These are phyloP conservation scores for Aspergillus pseudoterreus DNA, from an alignment of 2,329 filamentous ascomycete species.

Conservation along the genomic window DNA sequence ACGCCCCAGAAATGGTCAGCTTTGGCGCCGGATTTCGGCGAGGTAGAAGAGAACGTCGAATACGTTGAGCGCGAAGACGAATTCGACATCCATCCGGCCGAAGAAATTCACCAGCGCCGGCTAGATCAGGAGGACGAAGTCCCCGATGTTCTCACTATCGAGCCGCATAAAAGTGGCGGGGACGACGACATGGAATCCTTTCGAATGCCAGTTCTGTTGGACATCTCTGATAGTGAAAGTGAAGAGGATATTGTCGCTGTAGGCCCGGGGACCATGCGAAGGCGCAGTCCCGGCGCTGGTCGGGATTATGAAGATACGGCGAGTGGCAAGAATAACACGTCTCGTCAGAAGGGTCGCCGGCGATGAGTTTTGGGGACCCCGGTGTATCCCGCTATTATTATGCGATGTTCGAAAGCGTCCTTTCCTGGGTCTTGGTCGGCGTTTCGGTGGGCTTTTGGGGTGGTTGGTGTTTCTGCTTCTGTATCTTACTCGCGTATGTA, in stretches of 20 bases:
- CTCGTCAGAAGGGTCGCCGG: conserved; percentile 28
- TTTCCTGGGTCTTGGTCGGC: background rate
- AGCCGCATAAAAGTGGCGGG: conserved; percentile 60
- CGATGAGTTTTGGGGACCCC: conserved; percentile 16
- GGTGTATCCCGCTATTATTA: background rate
- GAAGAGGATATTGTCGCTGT: conserved; percentile 77
- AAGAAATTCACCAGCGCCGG: conserved; percentile 87
- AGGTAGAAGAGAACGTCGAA: conserved; percentile 97
- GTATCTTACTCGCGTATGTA: background rate
- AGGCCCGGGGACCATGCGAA: conserved; percentile 76
- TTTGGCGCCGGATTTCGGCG: conserved; percentile 90
- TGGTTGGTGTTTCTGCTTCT: background rate
- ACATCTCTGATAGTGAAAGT: conserved; percentile 89
- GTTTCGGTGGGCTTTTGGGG: background rate
- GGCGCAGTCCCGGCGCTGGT: conserved; percentile 74
- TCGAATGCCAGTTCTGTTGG: conserved; percentile 87
- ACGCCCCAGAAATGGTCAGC: conserved; percentile 97
- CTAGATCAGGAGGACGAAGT: conserved; percentile 91
- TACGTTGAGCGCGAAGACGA: conserved; percentile 95
- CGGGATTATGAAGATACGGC: conserved; percentile 53
- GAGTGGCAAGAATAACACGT: conserved; percentile 17
- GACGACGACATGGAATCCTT: conserved; percentile 62
- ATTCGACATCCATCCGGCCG: conserved; percentile 94
- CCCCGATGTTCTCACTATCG: conserved; percentile 80
- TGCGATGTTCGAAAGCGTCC: background rate